Conservation (phyloP, 495 filamentous ascomycete species). For the Rhypophila decipiens region DNA sequence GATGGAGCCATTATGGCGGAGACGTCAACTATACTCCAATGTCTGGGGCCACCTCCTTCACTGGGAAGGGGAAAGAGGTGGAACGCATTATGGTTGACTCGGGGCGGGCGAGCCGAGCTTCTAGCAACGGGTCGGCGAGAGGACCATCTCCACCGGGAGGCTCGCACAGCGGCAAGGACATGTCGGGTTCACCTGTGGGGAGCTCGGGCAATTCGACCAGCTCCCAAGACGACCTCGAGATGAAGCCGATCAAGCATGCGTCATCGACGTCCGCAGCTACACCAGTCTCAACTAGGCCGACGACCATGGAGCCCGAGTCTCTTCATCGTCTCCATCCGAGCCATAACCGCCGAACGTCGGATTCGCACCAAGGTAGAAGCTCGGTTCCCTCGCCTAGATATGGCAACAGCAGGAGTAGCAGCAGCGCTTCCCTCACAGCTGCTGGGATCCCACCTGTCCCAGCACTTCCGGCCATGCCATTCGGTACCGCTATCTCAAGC, state of each 20-base stretch:
- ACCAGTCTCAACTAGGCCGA: slow-evolving; percentile 3
- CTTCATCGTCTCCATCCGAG: slow-evolving; percentile 25
- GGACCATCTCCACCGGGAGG: slow-evolving; percentile 7
- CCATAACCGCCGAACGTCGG: slow-evolving; percentile 22
- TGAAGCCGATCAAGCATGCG: slow-evolving; percentile 17
- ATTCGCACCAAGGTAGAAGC: slow-evolving; percentile 4
- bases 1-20: slow-evolving; percentile 16
- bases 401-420: slow-evolving; percentile 8
- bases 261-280: background rate
- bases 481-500: slow-evolving; percentile 12
- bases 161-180: slow-evolving; percentile 4
- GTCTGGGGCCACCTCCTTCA: slow-evolving; percentile 5
- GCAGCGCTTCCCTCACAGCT: slow-evolving; percentile 5
- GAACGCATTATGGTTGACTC: slow-evolving; percentile 20
- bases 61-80: slow-evolving; percentile 29
- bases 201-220: slow-evolving; percentile 29
- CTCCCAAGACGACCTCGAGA: slow-evolving; percentile 31
- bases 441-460: slow-evolving; percentile 24
- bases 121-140: slow-evolving; percentile 21
- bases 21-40: slow-evolving; percentile 17
- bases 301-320: slow-evolving; percentile 14
- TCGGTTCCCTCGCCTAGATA: background rate
- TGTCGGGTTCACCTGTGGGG: slow-evolving; percentile 11
- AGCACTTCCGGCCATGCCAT: slow-evolving; percentile 16
- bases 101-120: slow-evolving; percentile 19